Conservation (phyloP, 192 early-diverging fungal genomes). For the Coemansia guatemalensis region DNA sequence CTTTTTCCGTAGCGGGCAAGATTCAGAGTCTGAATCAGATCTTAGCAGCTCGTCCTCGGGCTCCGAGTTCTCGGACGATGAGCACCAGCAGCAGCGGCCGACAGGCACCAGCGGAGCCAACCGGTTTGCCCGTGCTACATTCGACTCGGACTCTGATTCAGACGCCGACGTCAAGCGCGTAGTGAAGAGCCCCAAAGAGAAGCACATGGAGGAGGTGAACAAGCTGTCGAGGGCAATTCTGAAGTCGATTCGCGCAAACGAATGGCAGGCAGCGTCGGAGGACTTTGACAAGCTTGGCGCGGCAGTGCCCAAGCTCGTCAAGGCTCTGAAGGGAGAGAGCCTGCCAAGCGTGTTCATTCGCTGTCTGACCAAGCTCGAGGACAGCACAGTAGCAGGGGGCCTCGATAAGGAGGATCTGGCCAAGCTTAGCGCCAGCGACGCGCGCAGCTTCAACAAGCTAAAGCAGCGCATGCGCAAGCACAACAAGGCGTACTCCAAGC, state of each 20-base stretch:
- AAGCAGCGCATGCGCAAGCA: constrained; percentile 93
- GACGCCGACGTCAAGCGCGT: constrained; percentile 74
- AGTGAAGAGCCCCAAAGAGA: constrained; percentile 76
- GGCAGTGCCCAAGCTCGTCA: constrained; percentile 59
- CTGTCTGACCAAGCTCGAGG: constrained; percentile 71
- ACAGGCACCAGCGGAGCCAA: constrained; percentile 26
- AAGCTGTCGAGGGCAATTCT: constrained; percentile 62
- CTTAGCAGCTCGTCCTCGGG: constrained; percentile 61
- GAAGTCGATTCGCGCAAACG: constrained; percentile 80
- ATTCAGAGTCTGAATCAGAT: constrained; percentile 61
- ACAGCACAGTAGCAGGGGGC: constrained; percentile 59
- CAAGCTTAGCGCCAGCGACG: constrained; percentile 82
- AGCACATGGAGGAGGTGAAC: constrained; percentile 84
- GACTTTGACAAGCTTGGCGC: constrained; percentile 88
- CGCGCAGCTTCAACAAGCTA: constrained; percentile 84
- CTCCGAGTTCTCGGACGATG: constrained; percentile 61
- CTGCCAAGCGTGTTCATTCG: constrained; percentile 37
- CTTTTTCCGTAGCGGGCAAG: constrained; percentile 76
- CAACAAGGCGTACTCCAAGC: constrained; percentile 70
- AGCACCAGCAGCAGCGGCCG: constrained; percentile 47
- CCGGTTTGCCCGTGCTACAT: constrained; percentile 41
- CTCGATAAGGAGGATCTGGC: constrained; percentile 72
- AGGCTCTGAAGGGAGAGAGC: constrained; percentile 22
- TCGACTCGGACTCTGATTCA: constrained; percentile 58
- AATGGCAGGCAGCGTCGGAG: constrained; percentile 66